Conservation (phyloP, 129 eudicot genomes). For the Centella asiatica region DNA sequence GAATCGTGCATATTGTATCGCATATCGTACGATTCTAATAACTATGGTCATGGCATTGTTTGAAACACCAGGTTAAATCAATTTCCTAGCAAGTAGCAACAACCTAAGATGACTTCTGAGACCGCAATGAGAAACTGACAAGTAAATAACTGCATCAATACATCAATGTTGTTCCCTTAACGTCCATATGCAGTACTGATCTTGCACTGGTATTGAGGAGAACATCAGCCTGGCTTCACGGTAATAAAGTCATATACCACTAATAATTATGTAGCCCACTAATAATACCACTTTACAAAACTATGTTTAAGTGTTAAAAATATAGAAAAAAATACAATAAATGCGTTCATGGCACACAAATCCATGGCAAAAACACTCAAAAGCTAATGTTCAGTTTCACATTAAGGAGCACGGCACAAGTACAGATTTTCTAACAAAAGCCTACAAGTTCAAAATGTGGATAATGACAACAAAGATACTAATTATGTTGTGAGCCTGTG, state of each 20-base stretch:
- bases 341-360: too few relatives aligned
- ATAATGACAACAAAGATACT: background rate
- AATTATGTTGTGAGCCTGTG: too few relatives aligned
- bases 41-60: too few relatives aligned
- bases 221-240: conserved; percentile 8
- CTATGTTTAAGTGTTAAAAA: too few relatives aligned
- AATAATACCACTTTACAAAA: too few relatives aligned
- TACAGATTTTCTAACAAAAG: background rate
- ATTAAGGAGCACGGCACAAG: background rate
- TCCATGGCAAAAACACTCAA: background rate
- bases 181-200: conserved; percentile 8
- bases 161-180: conserved; percentile 4
- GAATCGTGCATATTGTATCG: too few relatives aligned
- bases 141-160: background rate
- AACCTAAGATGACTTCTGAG: too few relatives aligned
- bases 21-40: too few relatives aligned
- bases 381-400: background rate
- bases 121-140: too few relatives aligned
- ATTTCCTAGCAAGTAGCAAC: too few relatives aligned
- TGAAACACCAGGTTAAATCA: too few relatives aligned
- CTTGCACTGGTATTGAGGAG: conserved; percentile 11
- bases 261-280: background rate
- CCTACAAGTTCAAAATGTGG: background rate
- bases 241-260: background rate
- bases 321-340: too few relatives aligned